phyloP scores from a whole-genome alignment of 2,329 filamentous ascomycete genomes.

The Exophiala sp. region DNA sequence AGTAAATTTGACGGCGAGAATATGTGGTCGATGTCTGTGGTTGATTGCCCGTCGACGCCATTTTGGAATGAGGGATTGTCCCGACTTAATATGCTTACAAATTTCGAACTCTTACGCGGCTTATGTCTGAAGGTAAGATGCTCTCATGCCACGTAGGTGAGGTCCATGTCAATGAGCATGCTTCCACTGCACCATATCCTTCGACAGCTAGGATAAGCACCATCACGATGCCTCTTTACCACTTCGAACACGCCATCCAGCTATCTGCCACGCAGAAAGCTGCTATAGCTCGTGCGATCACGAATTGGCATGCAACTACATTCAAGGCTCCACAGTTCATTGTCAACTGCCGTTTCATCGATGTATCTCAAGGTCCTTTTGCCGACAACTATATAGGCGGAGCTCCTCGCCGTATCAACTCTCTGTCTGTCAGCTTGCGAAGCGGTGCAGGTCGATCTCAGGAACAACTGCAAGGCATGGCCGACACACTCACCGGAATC shows the following conservation, averaged over 20 bases:
- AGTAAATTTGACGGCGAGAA: too few relatives aligned
- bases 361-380: not conserved
- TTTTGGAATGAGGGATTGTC: too few relatives aligned
- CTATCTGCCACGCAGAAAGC: not conserved
- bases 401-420: not conserved
- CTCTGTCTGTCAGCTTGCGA: not conserved
- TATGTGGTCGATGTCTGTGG: too few relatives aligned
- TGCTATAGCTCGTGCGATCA: not conserved
- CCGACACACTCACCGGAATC: not conserved
- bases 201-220: not conserved
- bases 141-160: too few relatives aligned
- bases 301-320: not conserved
- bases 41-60: too few relatives aligned
- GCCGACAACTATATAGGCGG: not conserved
- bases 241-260: not conserved
- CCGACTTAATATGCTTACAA: too few relatives aligned
- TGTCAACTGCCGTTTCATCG: not conserved
- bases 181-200: too few relatives aligned
- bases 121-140: too few relatives aligned
- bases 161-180: too few relatives aligned
- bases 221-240: slow-evolving; percentile 21
- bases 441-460: not conserved
- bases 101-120: too few relatives aligned
- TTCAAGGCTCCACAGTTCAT: not conserved
- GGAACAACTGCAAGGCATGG: not conserved